Evolutionary conservation across 306 rosid genomes (phyloP).

Genomic region (Cicer bijugum): DNA sequence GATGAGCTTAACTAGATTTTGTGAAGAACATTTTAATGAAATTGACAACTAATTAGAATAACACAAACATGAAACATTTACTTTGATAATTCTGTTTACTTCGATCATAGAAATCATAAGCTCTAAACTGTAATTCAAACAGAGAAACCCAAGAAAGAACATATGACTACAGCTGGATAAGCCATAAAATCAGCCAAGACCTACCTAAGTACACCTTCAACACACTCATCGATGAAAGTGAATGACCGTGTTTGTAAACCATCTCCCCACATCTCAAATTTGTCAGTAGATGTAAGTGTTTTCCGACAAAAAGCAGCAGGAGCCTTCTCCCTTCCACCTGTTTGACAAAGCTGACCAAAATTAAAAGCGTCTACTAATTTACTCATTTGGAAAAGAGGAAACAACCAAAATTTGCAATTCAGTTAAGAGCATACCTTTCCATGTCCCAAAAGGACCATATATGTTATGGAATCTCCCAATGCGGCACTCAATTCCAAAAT

Average conservation of each 20-base stretch:
- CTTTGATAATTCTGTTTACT: neutral
- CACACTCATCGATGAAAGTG: constrained; percentile 98
- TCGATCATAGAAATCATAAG: constrained; percentile 6
- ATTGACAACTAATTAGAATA: neutral
- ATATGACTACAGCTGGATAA: constrained; percentile 11
- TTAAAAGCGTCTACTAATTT: neutral
- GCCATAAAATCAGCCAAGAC: constrained; percentile 34
- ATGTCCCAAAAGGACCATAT: constrained; percentile 97
- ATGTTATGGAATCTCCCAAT: constrained; percentile 97
- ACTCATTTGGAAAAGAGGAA: constrained; percentile 32
- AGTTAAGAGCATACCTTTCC: constrained; percentile 75
- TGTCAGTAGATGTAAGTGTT: constrained; percentile 69
- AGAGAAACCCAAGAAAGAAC: neutral
- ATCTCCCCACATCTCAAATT: constrained; percentile 99
- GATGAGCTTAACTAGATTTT: neutral
- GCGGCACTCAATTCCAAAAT: constrained; percentile 95
- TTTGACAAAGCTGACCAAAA: constrained; percentile 33
- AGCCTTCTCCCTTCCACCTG: constrained; percentile 99
- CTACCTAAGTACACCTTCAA: constrained; percentile 97
- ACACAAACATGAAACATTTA: constrained; percentile 22
- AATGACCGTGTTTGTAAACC: constrained; percentile 94
- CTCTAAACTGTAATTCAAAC: constrained; percentile 19
- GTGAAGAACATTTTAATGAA: constrained; percentile 9
- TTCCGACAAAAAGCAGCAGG: constrained; percentile 99
- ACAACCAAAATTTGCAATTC: constrained; percentile 10